Percentiles rank a stretch among this genome's conserved stretches.
Conservation (phyloP, 2,329 filamentous ascomycete species). For the Botrytis hyacinthi region DNA sequence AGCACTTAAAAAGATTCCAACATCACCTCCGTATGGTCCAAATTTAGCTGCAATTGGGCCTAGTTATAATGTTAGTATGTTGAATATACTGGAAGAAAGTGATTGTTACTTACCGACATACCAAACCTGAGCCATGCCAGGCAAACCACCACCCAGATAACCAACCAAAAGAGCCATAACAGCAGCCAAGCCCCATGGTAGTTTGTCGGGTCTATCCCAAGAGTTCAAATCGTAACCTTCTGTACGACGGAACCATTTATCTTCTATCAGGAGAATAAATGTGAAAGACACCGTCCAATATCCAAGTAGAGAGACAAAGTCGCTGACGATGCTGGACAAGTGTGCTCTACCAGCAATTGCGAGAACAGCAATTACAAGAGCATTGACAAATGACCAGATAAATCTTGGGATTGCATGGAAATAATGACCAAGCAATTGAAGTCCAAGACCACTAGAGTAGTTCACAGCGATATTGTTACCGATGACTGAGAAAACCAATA, state of each 20-base stretch:
- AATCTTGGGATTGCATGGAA: conserved; percentile 39
- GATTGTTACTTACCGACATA: conserved; percentile 32
- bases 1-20: conserved; percentile 34
- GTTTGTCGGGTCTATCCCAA: conserved; percentile 33
- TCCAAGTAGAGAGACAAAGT: conserved; percentile 37
- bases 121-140: conserved; percentile 38
- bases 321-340: conserved; percentile 34
- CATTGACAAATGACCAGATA: conserved; percentile 37
- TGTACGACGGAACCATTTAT: conserved; percentile 32
- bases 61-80: conserved; percentile 8
- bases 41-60: conserved; percentile 36
- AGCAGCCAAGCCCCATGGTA: conserved; percentile 37
- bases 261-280: conserved; percentile 36
- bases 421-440: conserved; percentile 38
- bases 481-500: conserved; percentile 37
- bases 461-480: conserved; percentile 38
- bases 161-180: conserved; percentile 33
- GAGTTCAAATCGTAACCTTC: conserved; percentile 34
- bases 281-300: conserved; percentile 39
- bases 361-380: conserved; percentile 33
- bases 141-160: conserved; percentile 36
- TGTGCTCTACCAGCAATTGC: conserved; percentile 35
- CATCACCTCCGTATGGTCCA: conserved; percentile 35
- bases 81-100: background rate
- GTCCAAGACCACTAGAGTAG: conserved; percentile 35